Conservation (phyloP, 2,329 filamentous ascomycete species). For the Capronia coronata region DNA sequence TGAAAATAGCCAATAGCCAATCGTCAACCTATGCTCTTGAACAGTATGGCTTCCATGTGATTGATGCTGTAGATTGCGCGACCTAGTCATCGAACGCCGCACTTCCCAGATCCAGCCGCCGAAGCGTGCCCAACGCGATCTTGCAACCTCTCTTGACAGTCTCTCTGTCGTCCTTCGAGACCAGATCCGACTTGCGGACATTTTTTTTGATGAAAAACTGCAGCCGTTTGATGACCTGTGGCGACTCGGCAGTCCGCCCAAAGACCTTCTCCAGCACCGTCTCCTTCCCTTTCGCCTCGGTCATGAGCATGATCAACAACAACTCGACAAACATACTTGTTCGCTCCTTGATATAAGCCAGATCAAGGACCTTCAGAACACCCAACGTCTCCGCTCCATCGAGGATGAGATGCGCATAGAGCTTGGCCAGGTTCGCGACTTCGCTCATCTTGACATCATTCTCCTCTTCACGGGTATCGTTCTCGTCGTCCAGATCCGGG, state of each 20-base stretch:
- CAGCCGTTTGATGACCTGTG: constrained; percentile 65
- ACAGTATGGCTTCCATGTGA: no score
- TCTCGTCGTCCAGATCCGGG: constrained; percentile 58
- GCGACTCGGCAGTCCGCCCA: constrained; percentile 51
- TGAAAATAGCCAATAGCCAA: no score
- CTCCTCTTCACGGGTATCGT: constrained; percentile 44
- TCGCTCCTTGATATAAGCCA: constrained; percentile 69
- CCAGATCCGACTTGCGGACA: constrained; percentile 58
- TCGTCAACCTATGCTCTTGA: no score
- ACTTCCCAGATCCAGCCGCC: constrained; percentile 19
- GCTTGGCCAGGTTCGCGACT: constrained; percentile 61
- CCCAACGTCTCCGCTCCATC: constrained; percentile 54
- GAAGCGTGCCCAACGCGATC: constrained; percentile 38
- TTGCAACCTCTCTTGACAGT: constrained; percentile 38
- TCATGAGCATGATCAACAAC: constrained; percentile 67
- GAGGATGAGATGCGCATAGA: constrained; percentile 58
- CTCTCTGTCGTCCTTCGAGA: constrained; percentile 10
- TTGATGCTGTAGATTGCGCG: no score
- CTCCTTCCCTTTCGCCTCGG: constrained; percentile 56
- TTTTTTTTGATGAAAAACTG: constrained; percentile 74
- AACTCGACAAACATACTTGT: constrained; percentile 74
- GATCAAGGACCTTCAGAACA: constrained; percentile 60
- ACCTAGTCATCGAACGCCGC: constrained; percentile 1
- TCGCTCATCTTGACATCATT: constrained; percentile 48
- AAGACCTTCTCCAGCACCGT: constrained; percentile 61